A percentile compares a stretch with the other conserved stretches of the same genome.
phyloP scores from a whole-genome alignment of 2,329 filamentous ascomycete species.

The Colletotrichum siamense region DNA sequence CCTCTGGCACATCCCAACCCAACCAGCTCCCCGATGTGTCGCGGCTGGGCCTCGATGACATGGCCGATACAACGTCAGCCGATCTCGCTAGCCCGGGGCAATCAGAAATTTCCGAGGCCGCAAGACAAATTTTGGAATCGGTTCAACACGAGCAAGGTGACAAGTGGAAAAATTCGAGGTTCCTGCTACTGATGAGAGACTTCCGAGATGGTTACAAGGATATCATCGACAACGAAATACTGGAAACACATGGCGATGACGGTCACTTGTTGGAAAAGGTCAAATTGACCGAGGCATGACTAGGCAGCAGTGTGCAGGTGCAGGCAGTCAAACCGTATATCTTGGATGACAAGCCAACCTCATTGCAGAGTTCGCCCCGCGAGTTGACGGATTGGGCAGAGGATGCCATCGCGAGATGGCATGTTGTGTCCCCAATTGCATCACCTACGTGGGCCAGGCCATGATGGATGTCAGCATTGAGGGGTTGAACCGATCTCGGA shows the following conservation, averaged over 20 bases:
- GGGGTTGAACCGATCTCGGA: not conserved
- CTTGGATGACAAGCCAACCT: not conserved
- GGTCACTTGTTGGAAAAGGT: not conserved
- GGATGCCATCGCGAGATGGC: not conserved
- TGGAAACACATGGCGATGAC: slow-evolving; percentile 26
- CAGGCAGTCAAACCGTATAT: too few species aligned
- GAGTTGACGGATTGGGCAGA: not conserved
- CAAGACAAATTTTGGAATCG: slow-evolving; percentile 46
- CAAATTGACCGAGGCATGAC: not conserved
- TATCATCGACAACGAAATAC: slow-evolving; percentile 46
- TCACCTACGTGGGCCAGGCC: not conserved
- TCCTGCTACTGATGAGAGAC: slow-evolving; percentile 50
- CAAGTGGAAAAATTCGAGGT: slow-evolving; percentile 53
- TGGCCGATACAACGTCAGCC: not conserved
- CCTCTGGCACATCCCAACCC: not conserved
- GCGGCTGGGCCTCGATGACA: not conserved
- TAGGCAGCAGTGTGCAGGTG: not conserved
- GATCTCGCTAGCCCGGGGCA: not conserved
- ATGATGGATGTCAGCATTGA: not conserved
- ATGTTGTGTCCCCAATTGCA: not conserved
- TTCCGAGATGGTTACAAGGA: slow-evolving; percentile 50
- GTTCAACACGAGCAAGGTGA: slow-evolving; percentile 50
- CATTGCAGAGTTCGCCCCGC: not conserved
- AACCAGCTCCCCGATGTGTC: not conserved
- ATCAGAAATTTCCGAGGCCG: slow-evolving; percentile 45